Evolutionary conservation across 495 filamentous ascomycete species (phyloP), one percentile per base, ranked within the genome.

Genomic region (Cairneyella variabilis): DNA sequence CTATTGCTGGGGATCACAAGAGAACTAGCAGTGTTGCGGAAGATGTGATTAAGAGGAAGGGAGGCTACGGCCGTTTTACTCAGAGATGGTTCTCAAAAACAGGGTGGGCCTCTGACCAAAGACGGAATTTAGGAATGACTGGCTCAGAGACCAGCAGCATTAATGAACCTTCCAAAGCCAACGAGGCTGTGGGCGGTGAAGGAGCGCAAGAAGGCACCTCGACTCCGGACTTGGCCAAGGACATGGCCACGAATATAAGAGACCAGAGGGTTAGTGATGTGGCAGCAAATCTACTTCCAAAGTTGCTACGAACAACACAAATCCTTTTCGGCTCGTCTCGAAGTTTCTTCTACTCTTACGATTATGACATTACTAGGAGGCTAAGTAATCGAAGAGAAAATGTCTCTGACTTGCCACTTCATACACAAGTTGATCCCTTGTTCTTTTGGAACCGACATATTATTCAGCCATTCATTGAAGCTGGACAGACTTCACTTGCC

Each of bases 271-370:
- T 38, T 26, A 54, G 53, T 8, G 61, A 60, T 27, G 51, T 57
- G 3, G 51, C 61, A 22, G 47, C 41, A 3, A 53, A 18, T 8
- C 69, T 97, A 16, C 73, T 92, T 27, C 91, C 92, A 2, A 96
- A 95, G 67, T 69, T 96, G 44, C 70, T 98, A 23, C 79, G 86
- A 14, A 93, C 88, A 43, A 85, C 89, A 11, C 87, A 85, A 64
- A 72, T 96, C 41, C 71, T 95, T 43, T 88, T 96, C 59, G 79
- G 80, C 3, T 77, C 84, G 3, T 90, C 86, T 16, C 76, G 76
- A 49, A 96, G 88, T 65, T 96, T 96, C 70, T 97, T 84, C 70
- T 98, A 88, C 61, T 84, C 89, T 11, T 96, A 98, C 66, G 93
- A 98, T 56, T 79, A 88, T 66, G 91, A 58, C 45, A 56, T 62